These are phyloP conservation scores for Emmonsiellopsis sp. DNA, from an alignment of 2,329 filamentous ascomycete species.

Conservation along the genomic window DNA sequence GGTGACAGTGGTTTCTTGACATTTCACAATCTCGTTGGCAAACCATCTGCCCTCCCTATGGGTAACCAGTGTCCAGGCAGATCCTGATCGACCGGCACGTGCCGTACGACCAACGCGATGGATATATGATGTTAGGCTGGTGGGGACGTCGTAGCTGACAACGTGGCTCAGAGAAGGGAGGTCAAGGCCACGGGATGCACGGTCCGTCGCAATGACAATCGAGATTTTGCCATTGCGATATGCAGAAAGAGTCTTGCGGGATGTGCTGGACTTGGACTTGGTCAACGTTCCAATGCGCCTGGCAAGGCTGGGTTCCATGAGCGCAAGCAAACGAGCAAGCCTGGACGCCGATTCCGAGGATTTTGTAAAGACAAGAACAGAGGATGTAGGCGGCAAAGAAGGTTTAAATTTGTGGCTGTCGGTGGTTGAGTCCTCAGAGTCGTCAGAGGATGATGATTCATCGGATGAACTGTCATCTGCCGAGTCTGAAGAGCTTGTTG, in stretches of 20 bases:
- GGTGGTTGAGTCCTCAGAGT: constrained; percentile 24
- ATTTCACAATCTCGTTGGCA: constrained; percentile 66
- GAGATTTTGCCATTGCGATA: constrained; percentile 56
- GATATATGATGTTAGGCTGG: constrained; percentile 71
- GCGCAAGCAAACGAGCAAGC: constrained; percentile 65
- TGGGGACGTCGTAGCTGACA: constrained; percentile 86
- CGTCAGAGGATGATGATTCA: constrained; percentile 15
- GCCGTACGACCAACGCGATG: constrained; percentile 89
- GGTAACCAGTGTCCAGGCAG: constrained; percentile 78
- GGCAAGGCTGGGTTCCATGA: constrained; percentile 53
- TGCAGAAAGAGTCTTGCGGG: constrained; percentile 57
- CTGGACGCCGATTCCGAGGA: constrained; percentile 84
- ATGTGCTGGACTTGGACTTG: constrained; percentile 64
- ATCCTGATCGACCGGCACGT: constrained; percentile 63
- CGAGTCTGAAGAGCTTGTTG: constrained; percentile 26
- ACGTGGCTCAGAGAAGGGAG: constrained; percentile 70
- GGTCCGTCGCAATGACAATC: constrained; percentile 81
- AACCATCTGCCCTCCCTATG: constrained; percentile 86
- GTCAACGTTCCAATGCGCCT: constrained; percentile 59
- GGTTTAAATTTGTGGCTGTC: constrained; percentile 20
- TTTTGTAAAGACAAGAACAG: constrained; percentile 75
- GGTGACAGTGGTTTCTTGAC: constrained; percentile 23
- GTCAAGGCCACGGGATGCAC: constrained; percentile 86
- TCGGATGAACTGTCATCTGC: constrained; percentile 24
- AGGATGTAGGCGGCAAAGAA: constrained; percentile 16